phyloP scores from a whole-genome alignment of 768 basidiomycete species.

The Strobilomyces dryophilus region DNA sequence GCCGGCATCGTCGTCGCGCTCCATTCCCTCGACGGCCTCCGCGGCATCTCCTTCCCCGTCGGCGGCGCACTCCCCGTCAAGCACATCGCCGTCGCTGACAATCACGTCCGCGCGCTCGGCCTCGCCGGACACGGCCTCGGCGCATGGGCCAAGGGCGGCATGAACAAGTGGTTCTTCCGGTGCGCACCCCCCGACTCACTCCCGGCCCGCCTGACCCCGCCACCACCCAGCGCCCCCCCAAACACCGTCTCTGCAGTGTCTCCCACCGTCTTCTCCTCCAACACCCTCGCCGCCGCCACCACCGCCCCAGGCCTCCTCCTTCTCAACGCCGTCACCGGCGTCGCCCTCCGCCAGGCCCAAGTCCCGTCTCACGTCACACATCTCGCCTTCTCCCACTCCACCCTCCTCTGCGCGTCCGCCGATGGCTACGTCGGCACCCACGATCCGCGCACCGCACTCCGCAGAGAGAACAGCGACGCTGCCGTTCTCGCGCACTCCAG shows the following conservation, averaged over 20 bases:
- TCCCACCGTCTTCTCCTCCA: constrained; percentile 48
- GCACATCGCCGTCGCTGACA: constrained; percentile 74
- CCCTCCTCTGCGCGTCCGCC: constrained; percentile 61
- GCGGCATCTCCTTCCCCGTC: constrained; percentile 71
- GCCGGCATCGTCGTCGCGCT: constrained; percentile 67
- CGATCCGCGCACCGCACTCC: constrained; percentile 58
- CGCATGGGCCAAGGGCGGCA: constrained; percentile 79
- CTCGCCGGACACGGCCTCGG: constrained; percentile 63
- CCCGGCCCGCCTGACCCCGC: constrained; percentile 10
- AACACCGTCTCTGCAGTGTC: constrained; percentile 38
- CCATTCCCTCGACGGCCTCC: constrained; percentile 57
- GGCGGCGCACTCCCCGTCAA: constrained; percentile 66
- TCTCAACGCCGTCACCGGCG: constrained; percentile 72
- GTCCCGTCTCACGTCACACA: constrained; percentile 60
- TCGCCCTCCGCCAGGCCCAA: constrained; percentile 51
- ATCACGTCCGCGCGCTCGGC: constrained; percentile 66
- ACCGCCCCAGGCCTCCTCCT: constrained; percentile 58
- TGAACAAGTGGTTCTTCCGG: constrained; percentile 80
- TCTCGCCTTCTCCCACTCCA: constrained; percentile 60
- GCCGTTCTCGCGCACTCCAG: constrained; percentile 75
- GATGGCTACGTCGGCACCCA: constrained; percentile 75
- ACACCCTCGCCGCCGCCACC: constrained; percentile 57
- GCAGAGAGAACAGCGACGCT: constrained; percentile 45
- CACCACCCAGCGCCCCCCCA: constrained; percentile 34
- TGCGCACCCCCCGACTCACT: constrained; percentile 30